Percentiles rank a stretch among this genome's conserved stretches.
Evolutionary conservation across 2,329 filamentous ascomycete species (phyloP).

Genomic region (Cladosporium austrohemisphaericum): DNA sequence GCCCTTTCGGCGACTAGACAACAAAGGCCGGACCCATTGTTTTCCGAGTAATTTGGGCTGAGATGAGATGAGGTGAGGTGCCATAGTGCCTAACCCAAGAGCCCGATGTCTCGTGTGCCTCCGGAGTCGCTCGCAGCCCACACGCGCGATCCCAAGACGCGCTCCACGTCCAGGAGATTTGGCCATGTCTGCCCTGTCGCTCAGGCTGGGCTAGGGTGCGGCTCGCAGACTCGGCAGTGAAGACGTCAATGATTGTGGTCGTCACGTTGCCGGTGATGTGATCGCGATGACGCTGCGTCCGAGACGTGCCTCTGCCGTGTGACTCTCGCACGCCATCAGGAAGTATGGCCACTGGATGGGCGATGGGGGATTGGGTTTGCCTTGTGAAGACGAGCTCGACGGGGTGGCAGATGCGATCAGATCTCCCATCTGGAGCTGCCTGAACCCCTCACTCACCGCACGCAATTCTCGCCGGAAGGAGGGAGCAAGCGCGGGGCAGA

Average conservation of each 20-base stretch:
- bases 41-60: no score
- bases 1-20: neutral
- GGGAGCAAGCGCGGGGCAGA: constrained; percentile 2
- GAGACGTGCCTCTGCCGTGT: neutral
- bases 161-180: constrained; percentile 10
- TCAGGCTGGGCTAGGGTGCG: neutral
- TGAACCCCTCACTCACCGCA: constrained; percentile 1
- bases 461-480: neutral
- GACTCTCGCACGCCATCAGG: constrained; percentile 11
- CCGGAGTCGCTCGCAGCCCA: no score
- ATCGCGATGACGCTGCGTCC: neutral
- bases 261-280: neutral
- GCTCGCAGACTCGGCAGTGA: constrained; percentile 4
- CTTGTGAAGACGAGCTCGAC: neutral
- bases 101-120: constrained; percentile 4
- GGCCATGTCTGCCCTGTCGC: neutral
- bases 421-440: neutral
- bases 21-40: neutral
- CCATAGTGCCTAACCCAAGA: no score
- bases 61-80: neutral
- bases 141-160: constrained; percentile 4
- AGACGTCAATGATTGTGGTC: constrained; percentile 8
- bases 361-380: neutral
- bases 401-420: neutral
- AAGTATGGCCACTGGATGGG: constrained; percentile 1